These are phyloP conservation scores for Macrophomina phaseolina DNA, from an alignment of 2,329 filamentous ascomycete genomes.

Conservation along the genomic window DNA sequence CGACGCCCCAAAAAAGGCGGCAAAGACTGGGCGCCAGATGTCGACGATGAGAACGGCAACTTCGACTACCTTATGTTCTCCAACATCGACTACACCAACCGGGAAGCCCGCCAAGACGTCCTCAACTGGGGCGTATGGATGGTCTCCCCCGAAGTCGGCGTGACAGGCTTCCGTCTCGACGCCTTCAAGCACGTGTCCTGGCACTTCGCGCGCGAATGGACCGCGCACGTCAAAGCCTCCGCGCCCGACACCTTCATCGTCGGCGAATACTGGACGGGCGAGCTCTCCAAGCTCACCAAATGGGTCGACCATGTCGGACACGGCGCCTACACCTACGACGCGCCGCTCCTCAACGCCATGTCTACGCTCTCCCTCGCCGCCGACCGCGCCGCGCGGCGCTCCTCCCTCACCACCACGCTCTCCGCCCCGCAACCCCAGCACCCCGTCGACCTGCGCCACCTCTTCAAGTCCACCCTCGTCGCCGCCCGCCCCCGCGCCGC, in stretches of 20 bases:
- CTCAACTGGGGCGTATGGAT: slow-evolving; percentile 73
- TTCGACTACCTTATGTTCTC: slow-evolving; percentile 74
- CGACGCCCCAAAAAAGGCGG: slow-evolving; percentile 45
- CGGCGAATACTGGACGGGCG: slow-evolving; percentile 71
- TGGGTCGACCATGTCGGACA: slow-evolving; percentile 64
- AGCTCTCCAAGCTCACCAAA: slow-evolving; percentile 59
- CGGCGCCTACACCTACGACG: slow-evolving; percentile 68
- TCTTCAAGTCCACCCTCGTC: slow-evolving; percentile 68
- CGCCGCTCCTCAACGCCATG: slow-evolving; percentile 72
- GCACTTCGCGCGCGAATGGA: slow-evolving; percentile 69
- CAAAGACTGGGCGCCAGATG: slow-evolving; percentile 69
- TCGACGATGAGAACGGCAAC: slow-evolving; percentile 71
- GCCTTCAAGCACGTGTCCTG: slow-evolving; percentile 75
- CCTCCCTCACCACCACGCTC: neutral
- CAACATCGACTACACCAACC: slow-evolving; percentile 64
- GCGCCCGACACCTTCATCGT: slow-evolving; percentile 67
- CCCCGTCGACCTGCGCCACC: slow-evolving; percentile 60
- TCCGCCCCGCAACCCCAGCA: slow-evolving; percentile 35
- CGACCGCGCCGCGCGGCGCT: slow-evolving; percentile 32
- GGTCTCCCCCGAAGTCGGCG: slow-evolving; percentile 58
- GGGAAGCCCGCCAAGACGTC: slow-evolving; percentile 69
- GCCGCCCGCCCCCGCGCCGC: slow-evolving; percentile 59
- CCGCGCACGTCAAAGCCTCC: slow-evolving; percentile 58
- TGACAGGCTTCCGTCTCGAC: slow-evolving; percentile 72
- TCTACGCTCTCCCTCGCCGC: slow-evolving; percentile 62